These are phyloP conservation scores for Metroxylon sagu DNA, from an alignment of 176 grass and related monocot genomes.

Conservation along the genomic window DNA sequence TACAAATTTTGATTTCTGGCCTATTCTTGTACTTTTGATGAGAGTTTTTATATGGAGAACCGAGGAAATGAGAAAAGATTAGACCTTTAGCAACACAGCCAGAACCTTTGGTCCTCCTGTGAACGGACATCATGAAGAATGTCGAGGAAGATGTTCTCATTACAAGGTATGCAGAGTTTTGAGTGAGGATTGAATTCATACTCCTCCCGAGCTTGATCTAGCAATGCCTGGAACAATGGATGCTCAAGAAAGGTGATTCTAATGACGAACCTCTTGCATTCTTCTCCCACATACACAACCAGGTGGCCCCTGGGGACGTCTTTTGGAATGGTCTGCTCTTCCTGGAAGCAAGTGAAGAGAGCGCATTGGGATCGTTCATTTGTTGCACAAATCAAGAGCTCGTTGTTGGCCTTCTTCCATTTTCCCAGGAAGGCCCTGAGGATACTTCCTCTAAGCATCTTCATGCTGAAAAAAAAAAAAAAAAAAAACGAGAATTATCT, in stretches of 20 bases:
- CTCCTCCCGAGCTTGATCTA: slow-evolving; percentile 16
- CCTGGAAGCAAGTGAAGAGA: neutral
- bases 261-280: slow-evolving; percentile 8
- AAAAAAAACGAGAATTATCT: neutral
- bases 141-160: slow-evolving; percentile 2
- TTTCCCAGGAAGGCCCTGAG: neutral
- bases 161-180: slow-evolving; percentile 12
- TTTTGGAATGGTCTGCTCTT: slow-evolving; percentile 1
- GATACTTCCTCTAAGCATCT: neutral
- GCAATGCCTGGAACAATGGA: slow-evolving; percentile 8
- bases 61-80: too few species aligned
- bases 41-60: too few species aligned
- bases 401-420: neutral
- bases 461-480: neutral
- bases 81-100: slow-evolving; percentile 1
- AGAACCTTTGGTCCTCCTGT: slow-evolving; percentile 1
- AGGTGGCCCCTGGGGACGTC: slow-evolving; percentile 11
- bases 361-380: neutral
- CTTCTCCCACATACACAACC: slow-evolving; percentile 13
- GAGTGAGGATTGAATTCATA: neutral
- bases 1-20: too few species aligned
- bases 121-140: slow-evolving; percentile 7
- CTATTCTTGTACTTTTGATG: too few species aligned
- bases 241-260: slow-evolving; percentile 7
- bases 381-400: neutral